phyloP scores from a whole-genome alignment of 2,329 filamentous ascomycete species.

The Thermomyces lanuginosus region DNA sequence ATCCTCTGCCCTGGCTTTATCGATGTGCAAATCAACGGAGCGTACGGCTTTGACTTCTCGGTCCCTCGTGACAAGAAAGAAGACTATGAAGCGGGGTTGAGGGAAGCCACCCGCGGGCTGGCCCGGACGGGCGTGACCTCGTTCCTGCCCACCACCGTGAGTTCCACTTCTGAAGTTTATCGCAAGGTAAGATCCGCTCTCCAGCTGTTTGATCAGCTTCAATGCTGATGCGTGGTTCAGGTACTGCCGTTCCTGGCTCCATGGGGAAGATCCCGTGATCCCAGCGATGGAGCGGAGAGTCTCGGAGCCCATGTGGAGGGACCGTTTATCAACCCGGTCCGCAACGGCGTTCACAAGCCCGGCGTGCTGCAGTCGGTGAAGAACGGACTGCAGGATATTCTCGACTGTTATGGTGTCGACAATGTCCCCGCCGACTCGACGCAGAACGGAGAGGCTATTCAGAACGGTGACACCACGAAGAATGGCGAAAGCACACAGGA shows the following conservation, averaged over 20 bases:
- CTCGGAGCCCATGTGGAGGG: conserved; percentile 85
- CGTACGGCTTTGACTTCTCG: conserved; percentile 85
- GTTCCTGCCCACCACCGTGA: conserved; percentile 65
- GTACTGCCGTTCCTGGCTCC: conserved; percentile 62
- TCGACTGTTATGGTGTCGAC: conserved; percentile 42
- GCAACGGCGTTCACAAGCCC: conserved; percentile 72
- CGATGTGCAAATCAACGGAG: conserved; percentile 82
- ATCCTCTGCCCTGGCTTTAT: conserved; percentile 78
- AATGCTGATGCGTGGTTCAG: conserved; percentile 7
- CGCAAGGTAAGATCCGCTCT: conserved; percentile 40
- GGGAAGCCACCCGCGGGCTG: conserved; percentile 53
- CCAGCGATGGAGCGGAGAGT: conserved; percentile 61
- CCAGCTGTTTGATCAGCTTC: not conserved
- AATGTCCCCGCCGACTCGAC: conserved; percentile 37
- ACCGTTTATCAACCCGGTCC: conserved; percentile 65
- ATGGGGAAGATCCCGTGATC: conserved; percentile 42
- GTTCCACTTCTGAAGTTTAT: conserved; percentile 66
- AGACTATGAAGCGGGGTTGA: conserved; percentile 56
- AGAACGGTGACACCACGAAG: conserved; percentile 3
- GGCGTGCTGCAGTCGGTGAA: conserved; percentile 51
- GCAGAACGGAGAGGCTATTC: conserved; percentile 1
- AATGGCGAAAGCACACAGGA: not conserved
- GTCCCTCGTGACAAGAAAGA: conserved; percentile 48
- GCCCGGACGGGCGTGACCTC: conserved; percentile 71
- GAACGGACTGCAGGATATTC: conserved; percentile 42